Evolutionary conservation across 208 protist species (phyloP).

Genomic region (Balamuthia mandrillaris): DNA sequence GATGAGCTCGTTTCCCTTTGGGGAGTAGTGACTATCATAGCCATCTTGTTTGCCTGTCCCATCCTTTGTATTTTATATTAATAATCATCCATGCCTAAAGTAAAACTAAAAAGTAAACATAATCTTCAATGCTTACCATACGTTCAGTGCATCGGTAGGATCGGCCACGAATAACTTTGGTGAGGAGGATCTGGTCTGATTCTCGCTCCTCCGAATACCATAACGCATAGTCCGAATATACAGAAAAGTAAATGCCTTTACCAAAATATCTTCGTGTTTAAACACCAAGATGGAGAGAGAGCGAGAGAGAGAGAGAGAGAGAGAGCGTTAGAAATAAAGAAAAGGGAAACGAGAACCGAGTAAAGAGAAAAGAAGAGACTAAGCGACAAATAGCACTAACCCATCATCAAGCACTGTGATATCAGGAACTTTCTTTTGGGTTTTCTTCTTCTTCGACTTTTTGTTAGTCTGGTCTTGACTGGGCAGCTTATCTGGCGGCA

Average conservation of each 20-base stretch:
- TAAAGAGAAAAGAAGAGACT: not conserved
- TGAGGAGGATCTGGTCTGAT: not conserved
- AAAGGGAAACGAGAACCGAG: not conserved
- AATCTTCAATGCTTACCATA: too few species aligned
- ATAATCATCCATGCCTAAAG: too few species aligned
- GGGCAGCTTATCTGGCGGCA: constrained; percentile 29
- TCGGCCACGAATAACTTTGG: too few species aligned
- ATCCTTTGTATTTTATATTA: too few species aligned
- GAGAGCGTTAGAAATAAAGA: not conserved
- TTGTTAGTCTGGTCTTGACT: not conserved
- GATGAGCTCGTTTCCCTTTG: constrained; percentile 44
- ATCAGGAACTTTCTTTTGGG: not conserved
- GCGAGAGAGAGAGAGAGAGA: not conserved
- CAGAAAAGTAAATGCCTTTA: constrained; percentile 38
- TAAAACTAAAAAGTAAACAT: too few species aligned
- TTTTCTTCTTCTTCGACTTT: not conserved
- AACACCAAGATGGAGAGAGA: not conserved
- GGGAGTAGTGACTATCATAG: constrained; percentile 33
- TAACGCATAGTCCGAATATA: constrained; percentile 44
- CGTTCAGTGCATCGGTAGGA: too few species aligned
- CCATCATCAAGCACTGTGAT: constrained; percentile 34
- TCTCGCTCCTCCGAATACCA: constrained; percentile 39
- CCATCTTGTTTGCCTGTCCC: not conserved
- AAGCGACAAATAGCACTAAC: too few species aligned
- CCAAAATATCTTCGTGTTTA: not conserved